phyloP scores from a whole-genome alignment of 1,139 yeast species.

The Kluyveromyces sp. region DNA sequence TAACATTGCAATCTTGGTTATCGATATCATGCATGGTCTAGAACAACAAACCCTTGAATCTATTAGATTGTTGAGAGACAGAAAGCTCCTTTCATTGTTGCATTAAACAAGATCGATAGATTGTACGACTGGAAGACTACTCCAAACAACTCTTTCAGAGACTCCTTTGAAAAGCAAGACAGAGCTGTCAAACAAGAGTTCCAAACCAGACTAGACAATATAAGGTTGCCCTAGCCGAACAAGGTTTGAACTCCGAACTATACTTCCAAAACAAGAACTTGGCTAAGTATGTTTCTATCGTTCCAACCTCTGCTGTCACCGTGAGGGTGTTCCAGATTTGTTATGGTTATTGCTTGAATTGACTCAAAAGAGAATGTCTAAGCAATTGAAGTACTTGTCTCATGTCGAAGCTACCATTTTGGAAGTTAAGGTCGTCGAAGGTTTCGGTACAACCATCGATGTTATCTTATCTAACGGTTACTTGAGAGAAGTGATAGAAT shows the following conservation, averaged over 20 bases:
- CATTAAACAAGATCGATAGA: constrained; percentile 95
- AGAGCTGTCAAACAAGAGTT: constrained; percentile 87
- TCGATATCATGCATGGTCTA: constrained; percentile 98
- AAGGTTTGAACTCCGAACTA: constrained; percentile 94
- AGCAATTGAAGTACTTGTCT: constrained; percentile 93
- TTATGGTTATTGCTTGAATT: constrained; percentile 90
- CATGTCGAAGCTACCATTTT: constrained; percentile 86
- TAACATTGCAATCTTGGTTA: constrained; percentile 96
- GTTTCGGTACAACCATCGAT: constrained; percentile 97
- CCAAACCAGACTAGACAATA: constrained; percentile 76
- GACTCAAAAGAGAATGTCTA: constrained; percentile 98
- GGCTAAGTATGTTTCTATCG: constrained; percentile 88
- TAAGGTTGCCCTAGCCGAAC: constrained; percentile 93
- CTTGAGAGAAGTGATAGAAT: constrained; percentile 85
- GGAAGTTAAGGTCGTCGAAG: constrained; percentile 98
- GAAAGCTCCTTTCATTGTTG: constrained; percentile 98
- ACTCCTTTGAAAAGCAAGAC: constrained; percentile 74
- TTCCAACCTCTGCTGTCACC: constrained; percentile 97
- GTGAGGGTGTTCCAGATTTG: constrained; percentile 99
- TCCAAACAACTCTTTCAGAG: constrained; percentile 94
- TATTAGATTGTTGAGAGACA: constrained; percentile 80
- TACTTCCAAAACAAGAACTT: constrained; percentile 92
- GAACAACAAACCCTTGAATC: constrained; percentile 97
- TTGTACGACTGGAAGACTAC: constrained; percentile 86
- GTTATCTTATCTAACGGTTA: constrained; percentile 94